Evolutionary conservation across 169 alveolate genomes (phyloP).

Genomic region (Plasmodium gallinaceum): DNA sequence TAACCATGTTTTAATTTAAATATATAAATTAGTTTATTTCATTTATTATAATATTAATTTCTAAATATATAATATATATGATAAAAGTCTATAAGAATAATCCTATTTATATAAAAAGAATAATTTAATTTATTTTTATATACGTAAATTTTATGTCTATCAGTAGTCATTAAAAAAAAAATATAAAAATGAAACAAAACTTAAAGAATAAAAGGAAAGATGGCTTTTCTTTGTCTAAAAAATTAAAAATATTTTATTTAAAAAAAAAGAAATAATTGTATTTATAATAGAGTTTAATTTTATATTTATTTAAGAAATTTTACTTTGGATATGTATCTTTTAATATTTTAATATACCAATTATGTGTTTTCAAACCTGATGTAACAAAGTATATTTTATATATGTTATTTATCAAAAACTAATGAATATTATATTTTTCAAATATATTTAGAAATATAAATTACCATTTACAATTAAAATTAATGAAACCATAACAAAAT

Average conservation of each 20-base stretch:
- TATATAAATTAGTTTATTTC: too few relatives aligned
- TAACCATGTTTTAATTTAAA: too few relatives aligned
- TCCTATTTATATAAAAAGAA: too few relatives aligned
- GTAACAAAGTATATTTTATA: neutral
- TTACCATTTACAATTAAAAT: conserved; percentile 54
- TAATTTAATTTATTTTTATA: too few relatives aligned
- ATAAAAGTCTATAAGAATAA: too few relatives aligned
- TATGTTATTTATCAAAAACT: neutral
- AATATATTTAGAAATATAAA: neutral
- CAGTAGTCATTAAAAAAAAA: too few relatives aligned
- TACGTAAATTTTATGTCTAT: too few relatives aligned
- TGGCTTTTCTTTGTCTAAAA: conserved; percentile 25
- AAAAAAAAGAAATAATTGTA: neutral
- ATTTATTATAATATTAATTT: too few relatives aligned
- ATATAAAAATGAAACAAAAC: neutral
- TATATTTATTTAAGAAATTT: conserved; percentile 52
- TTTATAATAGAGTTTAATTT: too few relatives aligned
- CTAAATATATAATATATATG: too few relatives aligned
- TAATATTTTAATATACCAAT: conserved; percentile 77
- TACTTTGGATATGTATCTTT: conserved; percentile 78
- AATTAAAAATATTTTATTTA: conserved; percentile 27
- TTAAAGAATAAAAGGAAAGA: conserved; percentile 50
- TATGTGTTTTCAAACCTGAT: conserved; percentile 77
- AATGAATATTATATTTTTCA: neutral
- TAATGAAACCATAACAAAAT: conserved; percentile 31